These are phyloP conservation scores for Fusarium buharicum DNA, from an alignment of 2,329 filamentous ascomycete genomes.

Conservation along the genomic window DNA sequence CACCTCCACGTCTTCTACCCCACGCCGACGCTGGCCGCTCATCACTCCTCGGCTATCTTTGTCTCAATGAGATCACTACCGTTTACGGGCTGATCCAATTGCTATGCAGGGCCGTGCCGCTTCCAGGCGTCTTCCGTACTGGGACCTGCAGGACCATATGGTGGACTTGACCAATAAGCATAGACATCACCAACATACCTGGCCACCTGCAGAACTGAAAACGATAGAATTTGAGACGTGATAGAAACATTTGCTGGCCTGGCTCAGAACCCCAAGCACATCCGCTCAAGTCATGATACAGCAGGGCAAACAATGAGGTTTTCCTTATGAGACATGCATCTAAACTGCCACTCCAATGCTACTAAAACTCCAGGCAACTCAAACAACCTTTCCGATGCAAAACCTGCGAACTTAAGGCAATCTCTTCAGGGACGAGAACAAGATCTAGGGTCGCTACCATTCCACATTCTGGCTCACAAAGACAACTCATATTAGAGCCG, in stretches of 20 bases:
- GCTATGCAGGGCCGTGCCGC: conserved; percentile 9
- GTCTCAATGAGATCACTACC: not conserved
- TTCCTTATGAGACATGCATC: not conserved
- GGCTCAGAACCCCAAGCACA: too few relatives aligned
- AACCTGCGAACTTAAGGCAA: conserved; percentile 2
- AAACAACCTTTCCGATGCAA: conserved; percentile 1
- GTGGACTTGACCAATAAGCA: not conserved
- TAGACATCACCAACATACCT: too few relatives aligned
- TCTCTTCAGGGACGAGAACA: not conserved
- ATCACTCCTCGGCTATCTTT: not conserved
- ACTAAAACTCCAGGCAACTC: conserved; percentile 5
- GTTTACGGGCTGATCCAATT: not conserved
- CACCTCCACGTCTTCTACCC: conserved; percentile 11
- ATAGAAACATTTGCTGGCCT: too few relatives aligned
- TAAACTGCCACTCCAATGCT: conserved; percentile 11
- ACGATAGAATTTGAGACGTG: too few relatives aligned
- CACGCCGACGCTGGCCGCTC: conserved; percentile 38
- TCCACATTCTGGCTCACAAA: conserved; percentile 18
- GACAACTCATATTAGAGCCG: conserved; percentile 21
- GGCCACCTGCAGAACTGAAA: too few relatives aligned
- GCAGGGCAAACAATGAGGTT: too few relatives aligned
- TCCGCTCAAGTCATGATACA: too few relatives aligned
- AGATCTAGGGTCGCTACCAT: conserved; percentile 7
- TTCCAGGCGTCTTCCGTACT: not conserved
- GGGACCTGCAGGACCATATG: conserved; percentile 21